These are phyloP conservation scores for Kwoniella sp. DNA, from an alignment of 768 basidiomycete species.

Conservation along the genomic window DNA sequence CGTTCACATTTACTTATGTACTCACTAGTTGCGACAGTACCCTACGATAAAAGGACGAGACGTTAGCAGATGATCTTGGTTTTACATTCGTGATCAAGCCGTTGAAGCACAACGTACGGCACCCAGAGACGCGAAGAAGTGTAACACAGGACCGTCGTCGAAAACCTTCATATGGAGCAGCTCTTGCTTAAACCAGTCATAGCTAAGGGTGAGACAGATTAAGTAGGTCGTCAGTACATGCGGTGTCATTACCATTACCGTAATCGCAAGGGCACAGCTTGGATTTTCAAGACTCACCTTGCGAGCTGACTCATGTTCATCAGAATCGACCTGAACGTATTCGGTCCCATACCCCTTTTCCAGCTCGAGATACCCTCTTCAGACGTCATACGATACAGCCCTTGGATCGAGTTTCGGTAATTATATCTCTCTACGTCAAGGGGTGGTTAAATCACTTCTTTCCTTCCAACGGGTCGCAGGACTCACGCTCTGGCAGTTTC, in stretches of 20 bases:
- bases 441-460: too few relatives aligned
- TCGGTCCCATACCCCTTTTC: slow-evolving; percentile 75
- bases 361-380: slow-evolving; percentile 82
- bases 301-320: slow-evolving; percentile 94
- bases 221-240: neutral
- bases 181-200: slow-evolving; percentile 89
- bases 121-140: slow-evolving; percentile 83
- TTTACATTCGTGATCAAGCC: neutral
- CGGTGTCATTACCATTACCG: too few relatives aligned
- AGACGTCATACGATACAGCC: slow-evolving; percentile 82
- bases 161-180: slow-evolving; percentile 72
- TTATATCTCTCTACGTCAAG: slow-evolving; percentile 71
- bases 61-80: neutral
- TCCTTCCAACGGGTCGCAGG: too few relatives aligned
- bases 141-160: slow-evolving; percentile 76
- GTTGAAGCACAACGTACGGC: slow-evolving; percentile 62
- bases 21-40: slow-evolving; percentile 46
- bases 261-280: neutral
- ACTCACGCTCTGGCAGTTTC: slow-evolving; percentile 68
- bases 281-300: slow-evolving; percentile 60
- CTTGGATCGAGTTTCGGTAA: slow-evolving; percentile 87
- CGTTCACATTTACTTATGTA: too few relatives aligned
- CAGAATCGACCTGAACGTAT: slow-evolving; percentile 78
- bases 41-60: slow-evolving; percentile 12
- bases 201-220: slow-evolving; percentile 58